Conservation (phyloP, 495 filamentous ascomycete genomes). For the Neurospora africana region DNA sequence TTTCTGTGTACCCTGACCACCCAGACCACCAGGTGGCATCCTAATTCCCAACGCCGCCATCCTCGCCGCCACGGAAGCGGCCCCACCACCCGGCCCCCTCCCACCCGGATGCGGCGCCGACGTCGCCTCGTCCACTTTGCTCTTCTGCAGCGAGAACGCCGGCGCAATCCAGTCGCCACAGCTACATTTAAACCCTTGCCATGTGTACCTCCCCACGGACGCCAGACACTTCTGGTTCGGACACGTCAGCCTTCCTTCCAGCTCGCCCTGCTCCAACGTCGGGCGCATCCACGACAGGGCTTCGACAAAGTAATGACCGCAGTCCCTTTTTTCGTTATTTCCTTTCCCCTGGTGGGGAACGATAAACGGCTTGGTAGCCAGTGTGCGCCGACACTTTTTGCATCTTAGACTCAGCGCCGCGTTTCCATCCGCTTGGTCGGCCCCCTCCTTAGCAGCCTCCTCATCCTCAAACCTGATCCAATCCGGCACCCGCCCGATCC, state of each 20-base stretch:
- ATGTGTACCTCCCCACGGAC: constrained; percentile 85
- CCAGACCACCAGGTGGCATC: constrained; percentile 18
- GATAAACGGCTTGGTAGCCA: constrained; percentile 33
- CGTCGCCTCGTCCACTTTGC: constrained; percentile 65
- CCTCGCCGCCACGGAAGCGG: constrained; percentile 8
- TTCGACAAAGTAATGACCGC: constrained; percentile 81
- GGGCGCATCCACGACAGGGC: constrained; percentile 89
- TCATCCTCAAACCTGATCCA: constrained; percentile 82
- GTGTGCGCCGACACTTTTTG: constrained; percentile 51
- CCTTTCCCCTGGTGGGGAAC: constrained; percentile 25
- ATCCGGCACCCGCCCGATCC: constrained; percentile 51
- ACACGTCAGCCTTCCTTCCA: constrained; percentile 76
- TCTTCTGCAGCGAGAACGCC: constrained; percentile 74
- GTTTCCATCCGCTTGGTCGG: background rate
- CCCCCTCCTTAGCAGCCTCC: constrained; percentile 14
- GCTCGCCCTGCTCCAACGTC: constrained; percentile 60
- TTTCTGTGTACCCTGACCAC: background rate
- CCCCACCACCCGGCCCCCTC: constrained; percentile 3
- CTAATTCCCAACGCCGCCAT: constrained; percentile 22
- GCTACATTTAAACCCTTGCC: constrained; percentile 90
- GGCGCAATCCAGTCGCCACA: constrained; percentile 86
- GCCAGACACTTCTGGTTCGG: constrained; percentile 63
- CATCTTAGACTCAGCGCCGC: constrained; percentile 43
- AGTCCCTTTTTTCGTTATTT: constrained; percentile 27
- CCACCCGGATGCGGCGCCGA: background rate